These are phyloP conservation scores for Neofusicoccum ribis DNA, from an alignment of 2,329 filamentous ascomycete species.

Conservation along the genomic window DNA sequence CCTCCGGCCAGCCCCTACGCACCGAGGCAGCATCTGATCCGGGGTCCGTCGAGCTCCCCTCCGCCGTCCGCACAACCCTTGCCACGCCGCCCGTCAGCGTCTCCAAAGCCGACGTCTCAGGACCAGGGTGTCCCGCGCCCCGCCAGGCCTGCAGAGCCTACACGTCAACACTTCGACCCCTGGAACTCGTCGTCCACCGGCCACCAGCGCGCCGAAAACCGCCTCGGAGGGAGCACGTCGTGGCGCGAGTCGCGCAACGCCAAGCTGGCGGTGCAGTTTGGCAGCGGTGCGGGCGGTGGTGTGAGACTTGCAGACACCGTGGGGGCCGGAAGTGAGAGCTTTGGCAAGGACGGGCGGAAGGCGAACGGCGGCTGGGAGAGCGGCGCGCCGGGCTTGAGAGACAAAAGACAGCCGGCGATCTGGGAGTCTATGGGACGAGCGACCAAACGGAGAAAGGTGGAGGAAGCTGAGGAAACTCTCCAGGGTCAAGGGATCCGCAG, in stretches of 20 bases:
- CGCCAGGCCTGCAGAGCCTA: conserved; percentile 22
- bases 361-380: conserved; percentile 55
- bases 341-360: conserved; percentile 50
- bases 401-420: conserved; percentile 47
- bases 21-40: conserved; percentile 1
- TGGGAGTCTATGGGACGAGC: conserved; percentile 30
- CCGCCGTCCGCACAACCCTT: conserved; percentile 18
- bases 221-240: conserved; percentile 60
- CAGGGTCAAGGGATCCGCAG: not conserved
- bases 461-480: conserved; percentile 20
- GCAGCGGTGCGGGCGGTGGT: conserved; percentile 53
- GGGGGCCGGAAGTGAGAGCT: conserved; percentile 62
- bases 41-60: not conserved
- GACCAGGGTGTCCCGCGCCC: conserved; percentile 4
- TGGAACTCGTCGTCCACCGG: conserved; percentile 76
- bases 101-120: not conserved
- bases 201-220: conserved; percentile 74
- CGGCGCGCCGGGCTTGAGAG: conserved; percentile 51
- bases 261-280: conserved; percentile 72
- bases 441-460: conserved; percentile 23
- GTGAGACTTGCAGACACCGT: conserved; percentile 64
- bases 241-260: conserved; percentile 71
- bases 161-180: conserved; percentile 56
- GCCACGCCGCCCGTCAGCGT: conserved; percentile 4
- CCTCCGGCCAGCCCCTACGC: not conserved